phyloP scores from a whole-genome alignment of 306 rosid genomes.

The Macrotyloma uniflorum region DNA sequence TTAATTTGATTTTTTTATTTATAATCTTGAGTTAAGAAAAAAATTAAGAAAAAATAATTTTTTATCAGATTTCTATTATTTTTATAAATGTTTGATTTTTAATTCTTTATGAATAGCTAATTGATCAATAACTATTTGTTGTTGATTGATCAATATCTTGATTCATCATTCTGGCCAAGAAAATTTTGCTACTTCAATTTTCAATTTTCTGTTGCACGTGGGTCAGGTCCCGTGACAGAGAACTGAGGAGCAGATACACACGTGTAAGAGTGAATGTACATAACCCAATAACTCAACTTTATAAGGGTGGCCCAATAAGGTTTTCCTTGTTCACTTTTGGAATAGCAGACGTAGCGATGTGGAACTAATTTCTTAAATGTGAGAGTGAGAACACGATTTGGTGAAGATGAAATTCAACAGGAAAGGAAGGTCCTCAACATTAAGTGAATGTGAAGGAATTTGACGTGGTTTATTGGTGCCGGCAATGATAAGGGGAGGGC shows the following conservation, averaged over 20 bases:
- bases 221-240: slow-evolving; percentile 31
- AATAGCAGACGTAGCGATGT: slow-evolving; percentile 9
- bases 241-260: slow-evolving; percentile 22
- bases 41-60: too few species aligned
- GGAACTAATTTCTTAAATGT: slow-evolving; percentile 24
- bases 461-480: slow-evolving; percentile 36
- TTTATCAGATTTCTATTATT: too few species aligned
- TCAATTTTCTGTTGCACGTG: slow-evolving; percentile 32
- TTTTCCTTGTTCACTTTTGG: slow-evolving; percentile 33
- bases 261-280: slow-evolving; percentile 29
- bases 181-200: too few species aligned
- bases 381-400: slow-evolving; percentile 3
- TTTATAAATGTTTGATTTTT: too few species aligned
- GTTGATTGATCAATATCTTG: not conserved
- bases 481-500: slow-evolving; percentile 47
- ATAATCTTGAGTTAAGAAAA: too few species aligned
- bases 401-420: slow-evolving; percentile 1
- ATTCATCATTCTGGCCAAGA: too few species aligned
- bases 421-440: not conserved
- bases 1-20: too few species aligned
- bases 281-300: slow-evolving; percentile 5
- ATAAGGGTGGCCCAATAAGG: slow-evolving; percentile 30
- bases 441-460: slow-evolving; percentile 14
- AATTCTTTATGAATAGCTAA: too few species aligned
- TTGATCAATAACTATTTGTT: not conserved